Percentiles rank a stretch among this genome's conserved stretches.
Evolutionary conservation across 2,329 filamentous ascomycete genomes (phyloP).

Genomic region (Botrytis medusae): DNA sequence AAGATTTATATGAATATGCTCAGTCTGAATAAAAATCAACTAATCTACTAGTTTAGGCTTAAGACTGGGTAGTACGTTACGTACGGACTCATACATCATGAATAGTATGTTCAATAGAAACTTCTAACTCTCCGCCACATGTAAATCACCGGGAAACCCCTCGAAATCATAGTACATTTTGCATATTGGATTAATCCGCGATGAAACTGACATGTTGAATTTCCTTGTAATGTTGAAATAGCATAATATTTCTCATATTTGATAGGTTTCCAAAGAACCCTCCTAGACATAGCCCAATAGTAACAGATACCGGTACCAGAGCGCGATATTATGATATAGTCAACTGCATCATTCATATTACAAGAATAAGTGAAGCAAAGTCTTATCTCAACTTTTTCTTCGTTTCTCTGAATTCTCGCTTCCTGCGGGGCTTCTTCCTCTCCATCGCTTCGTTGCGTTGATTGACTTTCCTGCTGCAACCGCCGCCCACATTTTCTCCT

Average conservation of each 20-base stretch:
- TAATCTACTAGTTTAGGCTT: neutral
- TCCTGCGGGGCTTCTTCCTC: neutral
- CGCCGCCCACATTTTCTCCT: neutral
- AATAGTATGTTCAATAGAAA: neutral
- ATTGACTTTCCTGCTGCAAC: neutral
- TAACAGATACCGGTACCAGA: neutral
- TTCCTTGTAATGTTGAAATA: neutral
- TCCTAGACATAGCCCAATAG: neutral
- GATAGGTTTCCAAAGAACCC: no score
- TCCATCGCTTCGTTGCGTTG: neutral
- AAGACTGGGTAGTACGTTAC: no score
- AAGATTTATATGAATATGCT: neutral
- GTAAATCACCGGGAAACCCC: neutral
- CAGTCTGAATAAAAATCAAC: neutral
- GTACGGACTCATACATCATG: neutral
- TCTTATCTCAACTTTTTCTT: neutral
- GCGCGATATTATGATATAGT: neutral
- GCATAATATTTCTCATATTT: neutral
- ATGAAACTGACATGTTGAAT: neutral
- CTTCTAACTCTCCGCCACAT: neutral
- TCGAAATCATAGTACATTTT: neutral
- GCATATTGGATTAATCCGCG: neutral
- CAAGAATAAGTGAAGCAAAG: neutral
- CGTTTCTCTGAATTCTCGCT: neutral
- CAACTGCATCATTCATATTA: neutral